Evolutionary conservation across 1,284 basidiomycete genomes (phyloP).

Genomic region (Filobasidium uniguttulatum): DNA sequence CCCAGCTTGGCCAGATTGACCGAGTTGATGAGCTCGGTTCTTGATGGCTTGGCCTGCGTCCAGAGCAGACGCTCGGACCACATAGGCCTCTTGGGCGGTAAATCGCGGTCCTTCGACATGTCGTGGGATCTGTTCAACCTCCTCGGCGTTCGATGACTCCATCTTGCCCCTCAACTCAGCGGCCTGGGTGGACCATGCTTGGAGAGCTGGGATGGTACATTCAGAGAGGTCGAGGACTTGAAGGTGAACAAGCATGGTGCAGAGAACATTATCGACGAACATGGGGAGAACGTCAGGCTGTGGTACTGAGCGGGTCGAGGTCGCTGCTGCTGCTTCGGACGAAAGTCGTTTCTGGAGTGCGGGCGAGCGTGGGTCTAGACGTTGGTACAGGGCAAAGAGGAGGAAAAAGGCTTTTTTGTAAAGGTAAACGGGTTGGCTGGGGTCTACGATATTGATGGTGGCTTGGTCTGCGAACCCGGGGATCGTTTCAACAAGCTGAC

Average conservation of each 20-base stretch:
- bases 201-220: conserved; percentile 40
- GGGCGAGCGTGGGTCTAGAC: conserved; percentile 48
- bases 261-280: conserved; percentile 75
- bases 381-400: conserved; percentile 51
- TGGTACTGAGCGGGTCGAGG: conserved; percentile 34
- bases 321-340: not conserved
- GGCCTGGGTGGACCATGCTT: conserved; percentile 20
- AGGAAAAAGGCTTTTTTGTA: conserved; percentile 82
- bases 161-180: not conserved
- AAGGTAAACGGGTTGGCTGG: conserved; percentile 47
- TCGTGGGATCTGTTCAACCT: conserved; percentile 16
- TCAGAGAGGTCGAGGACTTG: conserved; percentile 55
- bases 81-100: conserved; percentile 49
- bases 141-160: conserved; percentile 39
- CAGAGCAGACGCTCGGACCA: conserved; percentile 64
- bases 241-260: conserved; percentile 63
- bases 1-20: conserved; percentile 19
- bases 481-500: conserved; percentile 15
- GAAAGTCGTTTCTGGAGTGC: no score
- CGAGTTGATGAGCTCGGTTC: conserved; percentile 35
- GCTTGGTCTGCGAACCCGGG: conserved; percentile 23
- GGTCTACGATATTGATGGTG: conserved; percentile 1
- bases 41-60: conserved; percentile 59
- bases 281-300: conserved; percentile 50
- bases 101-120: conserved; percentile 52